These are phyloP conservation scores for Dactylellina sp. DNA, from an alignment of 2,329 filamentous ascomycete genomes.

Conservation along the genomic window DNA sequence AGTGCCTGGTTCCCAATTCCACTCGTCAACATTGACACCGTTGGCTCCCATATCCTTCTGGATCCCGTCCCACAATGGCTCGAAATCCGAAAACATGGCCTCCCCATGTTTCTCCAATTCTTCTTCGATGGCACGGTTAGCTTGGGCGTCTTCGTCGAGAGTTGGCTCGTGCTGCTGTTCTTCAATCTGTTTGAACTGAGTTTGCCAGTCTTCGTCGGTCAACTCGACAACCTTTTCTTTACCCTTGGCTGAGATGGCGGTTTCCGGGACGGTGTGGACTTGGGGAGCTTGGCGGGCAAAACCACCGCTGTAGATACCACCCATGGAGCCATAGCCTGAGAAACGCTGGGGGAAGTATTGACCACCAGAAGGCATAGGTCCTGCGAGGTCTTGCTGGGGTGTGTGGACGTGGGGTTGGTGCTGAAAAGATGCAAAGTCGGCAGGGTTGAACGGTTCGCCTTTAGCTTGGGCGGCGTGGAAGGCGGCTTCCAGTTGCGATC, in stretches of 20 bases:
- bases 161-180: slow-evolving; percentile 70
- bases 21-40: slow-evolving; percentile 80
- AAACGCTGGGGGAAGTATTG: slow-evolving; percentile 60
- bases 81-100: slow-evolving; percentile 85
- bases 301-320: slow-evolving; percentile 63
- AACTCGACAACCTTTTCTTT: slow-evolving; percentile 96
- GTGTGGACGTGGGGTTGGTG: slow-evolving; percentile 72
- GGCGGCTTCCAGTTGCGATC: slow-evolving; percentile 78
- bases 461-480: slow-evolving; percentile 70
- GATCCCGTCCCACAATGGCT: slow-evolving; percentile 87
- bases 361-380: slow-evolving; percentile 62
- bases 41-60: slow-evolving; percentile 71
- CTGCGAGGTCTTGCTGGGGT: slow-evolving; percentile 66
- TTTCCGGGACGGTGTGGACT: slow-evolving; percentile 64
- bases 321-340: slow-evolving; percentile 59
- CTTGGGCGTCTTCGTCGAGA: slow-evolving; percentile 68
- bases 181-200: slow-evolving; percentile 91
- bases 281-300: slow-evolving; percentile 65
- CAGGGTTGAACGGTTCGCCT: slow-evolving; percentile 76
- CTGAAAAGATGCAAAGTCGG: slow-evolving; percentile 89
- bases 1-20: slow-evolving; percentile 72
- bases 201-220: slow-evolving; percentile 94
- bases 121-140: slow-evolving; percentile 80
- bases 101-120: slow-evolving; percentile 82
- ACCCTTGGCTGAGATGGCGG: slow-evolving; percentile 70